phyloP scores from a whole-genome alignment of 2,329 filamentous ascomycete species.

The Alternaria hordeiaustralica region DNA sequence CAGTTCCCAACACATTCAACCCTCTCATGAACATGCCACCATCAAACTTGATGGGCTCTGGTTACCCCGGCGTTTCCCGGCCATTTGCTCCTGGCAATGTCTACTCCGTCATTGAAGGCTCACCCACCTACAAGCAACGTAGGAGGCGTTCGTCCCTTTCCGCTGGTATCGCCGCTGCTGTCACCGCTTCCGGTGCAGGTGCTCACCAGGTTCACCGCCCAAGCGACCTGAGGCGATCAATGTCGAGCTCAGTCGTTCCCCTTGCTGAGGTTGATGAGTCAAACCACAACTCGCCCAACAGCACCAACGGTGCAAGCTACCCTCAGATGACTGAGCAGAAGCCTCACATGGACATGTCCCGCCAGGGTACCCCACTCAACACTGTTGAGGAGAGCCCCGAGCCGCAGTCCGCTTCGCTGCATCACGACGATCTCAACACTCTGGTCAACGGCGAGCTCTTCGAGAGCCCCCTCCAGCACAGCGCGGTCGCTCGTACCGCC shows the following conservation, averaged over 20 bases:
- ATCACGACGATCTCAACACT: conserved; percentile 71
- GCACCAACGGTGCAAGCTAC: conserved; percentile 64
- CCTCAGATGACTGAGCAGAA: conserved; percentile 77
- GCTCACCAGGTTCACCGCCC: conserved; percentile 74
- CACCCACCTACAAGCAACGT: conserved; percentile 97
- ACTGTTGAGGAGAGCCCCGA: conserved; percentile 82
- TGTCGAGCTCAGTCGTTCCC: conserved; percentile 85
- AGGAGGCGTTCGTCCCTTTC: conserved; percentile 92
- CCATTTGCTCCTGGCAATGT: conserved; percentile 77
- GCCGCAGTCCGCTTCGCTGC: conserved; percentile 71
- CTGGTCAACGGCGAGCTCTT: conserved; percentile 48
- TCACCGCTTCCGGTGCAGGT: conserved; percentile 59
- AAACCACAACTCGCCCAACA: conserved; percentile 78
- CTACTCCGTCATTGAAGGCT: conserved; percentile 96
- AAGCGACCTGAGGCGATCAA: conserved; percentile 88
- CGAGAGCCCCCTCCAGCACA: conserved; percentile 59
- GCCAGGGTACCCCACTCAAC: conserved; percentile 88
- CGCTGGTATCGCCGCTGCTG: conserved; percentile 74
- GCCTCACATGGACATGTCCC: conserved; percentile 75
- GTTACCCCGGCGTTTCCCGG: conserved; percentile 75
- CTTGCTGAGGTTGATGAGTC: conserved; percentile 80
- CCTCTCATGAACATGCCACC: conserved; percentile 90
- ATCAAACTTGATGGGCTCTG: conserved; percentile 79
- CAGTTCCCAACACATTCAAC: conserved; percentile 77
- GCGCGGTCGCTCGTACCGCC: conserved; percentile 64